Evolutionary conservation across 2,329 filamentous ascomycete genomes (phyloP).

Genomic region (Tolypocladium inflatum): DNA sequence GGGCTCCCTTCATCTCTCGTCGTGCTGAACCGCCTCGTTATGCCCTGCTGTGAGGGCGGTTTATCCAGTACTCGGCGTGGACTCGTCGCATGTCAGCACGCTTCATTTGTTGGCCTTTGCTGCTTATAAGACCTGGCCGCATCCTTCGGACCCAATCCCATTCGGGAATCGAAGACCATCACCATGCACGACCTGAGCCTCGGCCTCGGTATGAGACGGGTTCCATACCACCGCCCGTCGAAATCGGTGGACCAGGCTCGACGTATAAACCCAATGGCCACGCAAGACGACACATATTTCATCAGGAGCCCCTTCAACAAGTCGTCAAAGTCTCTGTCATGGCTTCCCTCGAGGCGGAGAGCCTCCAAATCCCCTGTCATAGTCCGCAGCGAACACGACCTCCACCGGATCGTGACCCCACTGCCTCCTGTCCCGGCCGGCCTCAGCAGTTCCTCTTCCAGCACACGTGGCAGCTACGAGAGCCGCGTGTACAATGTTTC

Average conservation of each 20-base stretch:
- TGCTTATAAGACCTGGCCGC: neutral
- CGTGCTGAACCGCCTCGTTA: neutral
- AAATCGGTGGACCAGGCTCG: neutral
- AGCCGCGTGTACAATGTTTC: neutral
- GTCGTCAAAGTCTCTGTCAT: neutral
- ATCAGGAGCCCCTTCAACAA: neutral
- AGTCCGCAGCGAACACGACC: constrained; percentile 26
- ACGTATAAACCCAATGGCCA: neutral
- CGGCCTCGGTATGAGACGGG: neutral
- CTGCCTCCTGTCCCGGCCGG: constrained; percentile 27
- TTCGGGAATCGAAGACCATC: neutral
- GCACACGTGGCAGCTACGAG: neutral
- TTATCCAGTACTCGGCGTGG: neutral
- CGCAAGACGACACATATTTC: neutral
- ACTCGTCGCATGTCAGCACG: neutral
- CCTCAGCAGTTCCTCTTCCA: neutral
- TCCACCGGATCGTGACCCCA: constrained; percentile 27
- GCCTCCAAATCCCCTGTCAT: constrained; percentile 6
- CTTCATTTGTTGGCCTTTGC: neutral
- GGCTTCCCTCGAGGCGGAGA: constrained; percentile 1
- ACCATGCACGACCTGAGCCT: neutral
- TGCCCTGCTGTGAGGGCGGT: neutral
- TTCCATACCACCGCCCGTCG: neutral
- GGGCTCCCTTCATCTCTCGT: neutral
- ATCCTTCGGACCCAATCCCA: neutral